phyloP scores from a whole-genome alignment of 345 rosid genomes.

The Citrus maxima region DNA sequence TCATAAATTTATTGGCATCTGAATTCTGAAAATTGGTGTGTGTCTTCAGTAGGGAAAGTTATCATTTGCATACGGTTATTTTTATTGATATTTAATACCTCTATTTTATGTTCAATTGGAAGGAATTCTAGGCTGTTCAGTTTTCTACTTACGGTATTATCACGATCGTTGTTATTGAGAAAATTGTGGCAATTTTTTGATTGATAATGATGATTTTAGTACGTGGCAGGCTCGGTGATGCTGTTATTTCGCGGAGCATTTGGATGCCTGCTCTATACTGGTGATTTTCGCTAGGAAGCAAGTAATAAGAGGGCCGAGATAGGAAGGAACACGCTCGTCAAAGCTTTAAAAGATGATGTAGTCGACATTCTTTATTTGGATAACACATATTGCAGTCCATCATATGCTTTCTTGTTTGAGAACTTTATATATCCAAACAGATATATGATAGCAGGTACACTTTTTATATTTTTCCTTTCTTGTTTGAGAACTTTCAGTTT shows the following conservation, averaged over 20 bases:
- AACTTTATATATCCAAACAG: too few species aligned
- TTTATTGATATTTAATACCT: neutral
- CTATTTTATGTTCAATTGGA: neutral
- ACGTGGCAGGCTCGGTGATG: constrained; percentile 61
- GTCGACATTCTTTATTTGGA: constrained; percentile 65
- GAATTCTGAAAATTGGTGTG: too few species aligned
- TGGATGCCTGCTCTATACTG: constrained; percentile 68
- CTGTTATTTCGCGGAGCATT: constrained; percentile 71
- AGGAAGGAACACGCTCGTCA: constrained; percentile 34
- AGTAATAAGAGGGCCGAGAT: constrained; percentile 25
- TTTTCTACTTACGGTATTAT: neutral
- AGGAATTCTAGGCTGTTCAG: neutral
- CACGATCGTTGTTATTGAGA: neutral
- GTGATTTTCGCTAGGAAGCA: constrained; percentile 73
- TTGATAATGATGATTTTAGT: neutral
- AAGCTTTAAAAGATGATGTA: constrained; percentile 37
- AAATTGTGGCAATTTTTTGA: neutral
- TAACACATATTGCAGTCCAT: constrained; percentile 74
- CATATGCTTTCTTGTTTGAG: constrained; percentile 4
- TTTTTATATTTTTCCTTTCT: neutral
- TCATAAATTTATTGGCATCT: too few species aligned
- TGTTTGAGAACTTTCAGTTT: neutral
- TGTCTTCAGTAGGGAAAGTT: too few species aligned
- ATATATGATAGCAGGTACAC: constrained; percentile 53
- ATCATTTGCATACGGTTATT: too few species aligned